These are phyloP conservation scores for Xylaria arbuscula DNA, from an alignment of 2,329 filamentous ascomycete genomes.

Conservation along the genomic window DNA sequence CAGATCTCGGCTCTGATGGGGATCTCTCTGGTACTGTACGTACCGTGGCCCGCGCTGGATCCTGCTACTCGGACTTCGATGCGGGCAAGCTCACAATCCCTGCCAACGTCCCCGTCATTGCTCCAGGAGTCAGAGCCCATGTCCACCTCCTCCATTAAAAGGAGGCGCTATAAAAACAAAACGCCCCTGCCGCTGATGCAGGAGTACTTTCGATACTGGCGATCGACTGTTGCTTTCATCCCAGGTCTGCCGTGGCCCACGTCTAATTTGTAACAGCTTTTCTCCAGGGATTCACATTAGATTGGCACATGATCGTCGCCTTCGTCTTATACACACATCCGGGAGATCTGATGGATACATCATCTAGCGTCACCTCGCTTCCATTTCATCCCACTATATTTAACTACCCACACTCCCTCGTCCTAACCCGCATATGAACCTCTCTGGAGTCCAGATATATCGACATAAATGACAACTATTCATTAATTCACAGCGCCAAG, in stretches of 20 bases:
- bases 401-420: constrained; percentile 57
- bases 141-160: constrained; percentile 52
- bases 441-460: constrained; percentile 37
- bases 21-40: constrained; percentile 38
- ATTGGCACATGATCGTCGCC: constrained; percentile 65
- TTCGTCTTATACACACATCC: constrained; percentile 54
- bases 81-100: constrained; percentile 44
- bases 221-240: constrained; percentile 54
- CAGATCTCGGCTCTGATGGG: constrained; percentile 44
- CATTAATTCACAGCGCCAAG: constrained; percentile 27
- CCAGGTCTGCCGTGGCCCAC: constrained; percentile 61
- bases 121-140: constrained; percentile 54
- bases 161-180: constrained; percentile 53
- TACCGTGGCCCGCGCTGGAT: constrained; percentile 38
- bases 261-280: constrained; percentile 66
- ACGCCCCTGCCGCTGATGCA: constrained; percentile 53
- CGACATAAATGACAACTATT: constrained; percentile 29
- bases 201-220: constrained; percentile 52
- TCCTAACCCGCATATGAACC: constrained; percentile 41
- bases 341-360: constrained; percentile 63
- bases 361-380: constrained; percentile 53
- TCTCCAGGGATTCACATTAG: constrained; percentile 61
- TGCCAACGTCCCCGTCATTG: constrained; percentile 49
- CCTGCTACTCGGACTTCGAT: constrained; percentile 45
- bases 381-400: constrained; percentile 57